Conservation (phyloP, 306 rosid genomes). For the Mimosa pudica region DNA sequence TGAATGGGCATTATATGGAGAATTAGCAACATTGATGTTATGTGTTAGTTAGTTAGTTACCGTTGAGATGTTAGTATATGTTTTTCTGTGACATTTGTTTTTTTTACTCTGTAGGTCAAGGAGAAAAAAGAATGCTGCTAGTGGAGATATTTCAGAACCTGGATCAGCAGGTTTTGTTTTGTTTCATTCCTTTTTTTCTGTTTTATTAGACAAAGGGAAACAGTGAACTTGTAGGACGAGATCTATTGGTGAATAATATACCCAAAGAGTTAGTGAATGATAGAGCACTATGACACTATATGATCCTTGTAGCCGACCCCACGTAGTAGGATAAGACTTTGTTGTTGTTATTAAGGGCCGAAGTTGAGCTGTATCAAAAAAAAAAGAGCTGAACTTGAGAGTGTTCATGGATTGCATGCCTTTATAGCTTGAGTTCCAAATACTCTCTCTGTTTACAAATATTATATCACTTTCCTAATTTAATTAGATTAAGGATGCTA, state of each 20-base stretch:
- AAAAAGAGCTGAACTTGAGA: neutral
- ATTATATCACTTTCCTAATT: no score
- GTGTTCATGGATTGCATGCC: neutral
- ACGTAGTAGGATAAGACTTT: no score
- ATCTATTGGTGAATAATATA: no score
- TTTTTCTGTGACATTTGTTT: constrained; percentile 35
- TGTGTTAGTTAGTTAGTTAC: neutral
- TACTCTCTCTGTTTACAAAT: neutral
- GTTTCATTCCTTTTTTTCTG: neutral
- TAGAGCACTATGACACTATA: no score
- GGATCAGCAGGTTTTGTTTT: constrained; percentile 57
- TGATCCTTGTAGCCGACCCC: no score
- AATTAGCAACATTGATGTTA: neutral
- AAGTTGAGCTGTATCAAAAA: no score
- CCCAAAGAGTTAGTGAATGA: no score
- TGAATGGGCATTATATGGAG: neutral
- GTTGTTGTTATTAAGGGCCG: no score
- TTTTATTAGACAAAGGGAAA: neutral
- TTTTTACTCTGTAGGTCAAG: constrained; percentile 71
- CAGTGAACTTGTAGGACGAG: no score
- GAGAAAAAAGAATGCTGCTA: constrained; percentile 85
- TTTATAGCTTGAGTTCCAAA: neutral
- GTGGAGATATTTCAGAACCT: constrained; percentile 87
- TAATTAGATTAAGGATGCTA: no score
- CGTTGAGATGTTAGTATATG: constrained; percentile 8